A percentile compares a stretch with the other conserved stretches of the same genome.
Conservation (phyloP, 139 green algal species). For the Limnomonas spitsbergensis region DNA sequence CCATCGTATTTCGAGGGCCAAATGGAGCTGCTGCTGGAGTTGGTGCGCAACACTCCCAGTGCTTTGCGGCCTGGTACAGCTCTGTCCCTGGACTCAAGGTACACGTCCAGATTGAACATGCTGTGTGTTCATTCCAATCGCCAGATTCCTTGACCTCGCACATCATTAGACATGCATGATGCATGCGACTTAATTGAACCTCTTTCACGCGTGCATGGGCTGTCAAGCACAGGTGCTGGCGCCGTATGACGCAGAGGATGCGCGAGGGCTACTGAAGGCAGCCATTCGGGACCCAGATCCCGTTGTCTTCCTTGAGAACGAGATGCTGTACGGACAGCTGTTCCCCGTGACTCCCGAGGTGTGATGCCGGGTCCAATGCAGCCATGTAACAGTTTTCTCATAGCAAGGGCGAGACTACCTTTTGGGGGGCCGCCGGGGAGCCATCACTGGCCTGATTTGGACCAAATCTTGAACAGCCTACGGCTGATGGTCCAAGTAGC, state of each 20-base stretch:
- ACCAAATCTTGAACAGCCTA: too few species aligned
- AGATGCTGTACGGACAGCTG: conserved; percentile 90
- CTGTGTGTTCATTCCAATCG: background rate
- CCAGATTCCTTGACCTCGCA: too few species aligned
- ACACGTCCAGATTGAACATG: too few species aligned
- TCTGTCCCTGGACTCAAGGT: conserved; percentile 94
- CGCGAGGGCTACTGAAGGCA: conserved; percentile 90
- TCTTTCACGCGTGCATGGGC: background rate
- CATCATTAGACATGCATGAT: too few species aligned
- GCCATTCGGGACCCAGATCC: conserved; percentile 95
- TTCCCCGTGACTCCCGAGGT: conserved; percentile 78
- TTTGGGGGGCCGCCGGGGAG: too few species aligned
- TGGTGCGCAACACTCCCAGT: conserved; percentile 96
- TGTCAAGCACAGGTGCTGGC: conserved; percentile 90
- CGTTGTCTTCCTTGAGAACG: conserved; percentile 97
- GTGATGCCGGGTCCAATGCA: background rate
- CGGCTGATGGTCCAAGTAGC: too few species aligned
- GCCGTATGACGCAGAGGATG: conserved; percentile 93
- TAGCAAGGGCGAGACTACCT: too few species aligned
- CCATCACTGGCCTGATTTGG: too few species aligned
- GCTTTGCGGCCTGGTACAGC: conserved; percentile 96
- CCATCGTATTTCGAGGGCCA: conserved; percentile 96
- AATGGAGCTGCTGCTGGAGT: conserved; percentile 97
- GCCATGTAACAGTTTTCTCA: too few species aligned
- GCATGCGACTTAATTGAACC: background rate